Evolutionary conservation across 2,329 filamentous ascomycete genomes (phyloP), one percentile per base, ranked within the genome.

Genomic region (Cladosporium sp.): DNA sequence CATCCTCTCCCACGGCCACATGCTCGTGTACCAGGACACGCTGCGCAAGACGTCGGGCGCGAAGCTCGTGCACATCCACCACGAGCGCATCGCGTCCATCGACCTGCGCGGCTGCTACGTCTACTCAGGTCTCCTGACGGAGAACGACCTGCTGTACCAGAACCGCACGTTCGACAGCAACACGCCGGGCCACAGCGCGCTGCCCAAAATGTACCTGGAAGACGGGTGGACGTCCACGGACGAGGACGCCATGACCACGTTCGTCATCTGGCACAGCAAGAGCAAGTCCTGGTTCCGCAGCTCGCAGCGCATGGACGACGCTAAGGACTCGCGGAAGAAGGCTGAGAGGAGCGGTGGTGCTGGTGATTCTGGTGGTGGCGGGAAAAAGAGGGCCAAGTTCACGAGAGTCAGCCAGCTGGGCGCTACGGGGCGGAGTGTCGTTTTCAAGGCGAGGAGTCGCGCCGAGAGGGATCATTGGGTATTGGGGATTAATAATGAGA

Each of bases 391-490:
- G 29, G 37, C 38, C n/a, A 75, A 76, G 54, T 68, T 85, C 51
- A 81, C 79, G 57, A 68, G 80, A 34, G 83, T 86, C 1, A 80
- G 80, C 22, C 76, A 78, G 54, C 65, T 86, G 22, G 83, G 83
- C 9, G 74, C 76, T 7, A 78, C 79, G 27, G 83, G 83, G 4
- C 70, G 80, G 39, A 82, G 78, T 36, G 77, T 85, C 43, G 83
- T 86, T 11, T 86, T 86, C 62, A 82, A 83, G 60, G 78, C 83
- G 30, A 73, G 83, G 47, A 84, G 79, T 64, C 71, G 83, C 8
- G 76, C 82, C 1, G 83, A 86, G 65, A 75, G 83, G 54, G 83
- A 86, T 66, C 78, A 82, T 58, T 86, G 83, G 83, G 83, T 86
- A 18, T 66, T 85, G 63, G 81, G 76, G 30, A 80, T 86, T 52